Percentiles rank a stretch among this genome's conserved stretches.
Conservation (phyloP, 768 basidiomycete genomes). For the Phylloporus scabripes region DNA sequence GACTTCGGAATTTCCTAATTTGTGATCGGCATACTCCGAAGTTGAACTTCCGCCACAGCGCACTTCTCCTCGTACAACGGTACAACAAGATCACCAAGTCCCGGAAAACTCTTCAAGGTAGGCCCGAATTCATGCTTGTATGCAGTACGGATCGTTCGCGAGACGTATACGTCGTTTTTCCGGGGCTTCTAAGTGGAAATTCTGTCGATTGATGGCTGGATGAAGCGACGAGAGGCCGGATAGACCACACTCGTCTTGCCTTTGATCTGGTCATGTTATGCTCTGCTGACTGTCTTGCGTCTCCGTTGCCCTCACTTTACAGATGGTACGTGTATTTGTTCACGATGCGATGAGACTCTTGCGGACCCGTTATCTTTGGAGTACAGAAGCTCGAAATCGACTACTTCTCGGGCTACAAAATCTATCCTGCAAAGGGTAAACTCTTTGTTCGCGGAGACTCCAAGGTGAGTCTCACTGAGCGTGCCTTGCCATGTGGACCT, state of each 20-base stretch:
- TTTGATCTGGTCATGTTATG: slow-evolving; percentile 9
- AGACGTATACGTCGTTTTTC: slow-evolving; percentile 5
- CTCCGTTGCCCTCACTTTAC: background rate
- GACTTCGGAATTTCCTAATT: slow-evolving; percentile 11
- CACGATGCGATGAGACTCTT: background rate
- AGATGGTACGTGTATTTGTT: slow-evolving; percentile 23
- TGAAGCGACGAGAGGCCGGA: slow-evolving; percentile 32
- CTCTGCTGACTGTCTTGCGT: slow-evolving; percentile 15
- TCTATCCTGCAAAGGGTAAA: slow-evolving; percentile 97
- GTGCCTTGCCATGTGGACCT: background rate
- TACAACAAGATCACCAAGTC: slow-evolving; percentile 21
- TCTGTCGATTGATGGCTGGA: slow-evolving; percentile 35
- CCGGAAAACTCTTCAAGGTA: slow-evolving; percentile 54
- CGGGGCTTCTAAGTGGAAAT: slow-evolving; percentile 4
- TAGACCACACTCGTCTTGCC: slow-evolving; percentile 23
- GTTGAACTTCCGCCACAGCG: slow-evolving; percentile 20
- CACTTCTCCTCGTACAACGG: slow-evolving; percentile 6
- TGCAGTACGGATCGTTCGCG: slow-evolving; percentile 5
- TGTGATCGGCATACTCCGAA: slow-evolving; percentile 23
- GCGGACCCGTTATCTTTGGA: slow-evolving; percentile 9
- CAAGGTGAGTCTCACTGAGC: slow-evolving; percentile 54
- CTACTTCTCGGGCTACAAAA: slow-evolving; percentile 93
- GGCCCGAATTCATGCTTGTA: slow-evolving; percentile 36
- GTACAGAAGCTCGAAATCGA: slow-evolving; percentile 95
- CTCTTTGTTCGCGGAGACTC: slow-evolving; percentile 94